Conservation (phyloP, 495 filamentous ascomycete species). For the Daldinia concentrica region DNA sequence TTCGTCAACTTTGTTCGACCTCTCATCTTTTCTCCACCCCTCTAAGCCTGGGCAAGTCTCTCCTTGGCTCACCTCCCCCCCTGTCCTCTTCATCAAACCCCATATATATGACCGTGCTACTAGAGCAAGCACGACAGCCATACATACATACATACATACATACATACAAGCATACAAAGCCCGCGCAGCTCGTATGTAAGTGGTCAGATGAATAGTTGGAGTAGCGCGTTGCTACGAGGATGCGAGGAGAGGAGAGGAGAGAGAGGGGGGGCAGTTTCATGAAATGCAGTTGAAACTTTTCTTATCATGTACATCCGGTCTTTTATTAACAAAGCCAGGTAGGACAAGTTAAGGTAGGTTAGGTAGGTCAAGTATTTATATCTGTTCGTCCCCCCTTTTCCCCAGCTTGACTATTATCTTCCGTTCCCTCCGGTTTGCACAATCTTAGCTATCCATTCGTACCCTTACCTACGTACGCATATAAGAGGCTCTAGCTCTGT, state of each 20-base stretch:
- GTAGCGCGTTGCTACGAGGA: slow-evolving; percentile 13
- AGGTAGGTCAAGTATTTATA: slow-evolving; percentile 39
- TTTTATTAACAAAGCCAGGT: slow-evolving; percentile 19
- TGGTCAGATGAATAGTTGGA: slow-evolving; percentile 36
- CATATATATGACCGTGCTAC: slow-evolving; percentile 14
- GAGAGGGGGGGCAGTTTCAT: slow-evolving; percentile 3
- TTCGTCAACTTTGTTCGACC: neutral
- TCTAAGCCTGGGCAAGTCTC: slow-evolving; percentile 29
- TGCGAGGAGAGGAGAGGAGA: neutral
- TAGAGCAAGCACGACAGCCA: slow-evolving; percentile 32
- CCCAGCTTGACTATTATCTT: neutral
- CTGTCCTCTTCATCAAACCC: slow-evolving; percentile 33
- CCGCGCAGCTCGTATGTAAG: slow-evolving; percentile 25
- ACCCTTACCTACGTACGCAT: slow-evolving; percentile 7
- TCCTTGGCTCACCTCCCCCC: slow-evolving; percentile 41
- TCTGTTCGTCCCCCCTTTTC: slow-evolving; percentile 25
- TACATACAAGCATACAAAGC: neutral
- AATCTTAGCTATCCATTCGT: slow-evolving; percentile 11
- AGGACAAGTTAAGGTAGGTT: slow-evolving; percentile 7
- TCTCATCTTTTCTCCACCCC: slow-evolving; percentile 10
- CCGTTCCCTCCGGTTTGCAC: slow-evolving; percentile 34
- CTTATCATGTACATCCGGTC: neutral
- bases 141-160: no score
- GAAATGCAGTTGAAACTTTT: slow-evolving; percentile 16
- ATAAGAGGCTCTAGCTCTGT: slow-evolving; percentile 11